Conservation (phyloP, 305 asterid genomes). For the Solanum hybrid region DNA sequence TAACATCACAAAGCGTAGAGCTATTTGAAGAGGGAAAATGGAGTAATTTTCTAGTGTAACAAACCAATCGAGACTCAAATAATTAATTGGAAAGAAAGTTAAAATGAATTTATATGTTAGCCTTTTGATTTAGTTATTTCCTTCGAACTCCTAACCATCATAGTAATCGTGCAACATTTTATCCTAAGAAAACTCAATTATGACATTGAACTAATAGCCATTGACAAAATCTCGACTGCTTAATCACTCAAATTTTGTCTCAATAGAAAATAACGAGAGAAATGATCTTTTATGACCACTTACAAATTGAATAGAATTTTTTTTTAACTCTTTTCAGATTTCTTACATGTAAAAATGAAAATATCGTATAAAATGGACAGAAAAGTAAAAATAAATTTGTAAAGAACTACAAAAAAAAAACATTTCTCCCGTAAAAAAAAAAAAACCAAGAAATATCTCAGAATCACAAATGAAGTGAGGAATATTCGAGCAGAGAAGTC, state of each 20-base stretch:
- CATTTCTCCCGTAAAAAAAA: background rate
- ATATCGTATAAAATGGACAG: background rate
- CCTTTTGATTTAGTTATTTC: background rate
- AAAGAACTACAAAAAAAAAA: background rate
- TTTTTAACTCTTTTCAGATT: background rate
- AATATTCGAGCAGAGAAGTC: background rate
- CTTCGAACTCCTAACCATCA: background rate
- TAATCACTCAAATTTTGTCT: background rate
- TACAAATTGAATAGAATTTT: background rate
- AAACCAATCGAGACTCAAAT: background rate
- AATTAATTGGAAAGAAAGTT: too few species aligned
- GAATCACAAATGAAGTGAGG: background rate
- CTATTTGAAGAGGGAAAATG: background rate
- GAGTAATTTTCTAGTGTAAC: background rate
- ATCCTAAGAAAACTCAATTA: background rate
- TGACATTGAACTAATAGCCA: background rate
- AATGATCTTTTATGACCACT: background rate
- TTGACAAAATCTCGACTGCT: background rate
- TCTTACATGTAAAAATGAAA: background rate
- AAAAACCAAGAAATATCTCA: background rate
- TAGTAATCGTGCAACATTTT: background rate
- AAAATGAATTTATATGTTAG: background rate
- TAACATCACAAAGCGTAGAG: background rate
- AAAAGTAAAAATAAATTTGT: background rate
- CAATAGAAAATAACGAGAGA: background rate